A percentile compares a stretch with the other conserved stretches of the same genome.
These are phyloP conservation scores for Sporothrix schenckii DNA, from an alignment of 2,329 filamentous ascomycete genomes.

Conservation along the genomic window DNA sequence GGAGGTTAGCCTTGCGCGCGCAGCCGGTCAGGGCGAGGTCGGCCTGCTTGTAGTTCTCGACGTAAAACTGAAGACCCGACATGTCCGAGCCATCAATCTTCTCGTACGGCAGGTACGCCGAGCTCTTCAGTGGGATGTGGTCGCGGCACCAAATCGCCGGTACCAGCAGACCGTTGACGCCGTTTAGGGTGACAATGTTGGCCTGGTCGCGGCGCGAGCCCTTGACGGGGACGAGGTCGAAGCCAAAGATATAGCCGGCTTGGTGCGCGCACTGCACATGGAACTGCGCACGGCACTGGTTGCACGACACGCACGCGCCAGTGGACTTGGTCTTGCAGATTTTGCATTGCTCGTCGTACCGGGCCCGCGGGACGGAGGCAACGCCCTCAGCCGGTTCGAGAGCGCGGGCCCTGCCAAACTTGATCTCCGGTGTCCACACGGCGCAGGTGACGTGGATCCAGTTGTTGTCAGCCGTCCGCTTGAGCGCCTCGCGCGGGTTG, in stretches of 20 bases:
- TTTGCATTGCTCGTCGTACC: slow-evolving; percentile 79
- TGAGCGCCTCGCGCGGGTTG: slow-evolving; percentile 85
- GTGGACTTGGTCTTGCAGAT: slow-evolving; percentile 66
- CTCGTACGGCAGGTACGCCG: slow-evolving; percentile 79
- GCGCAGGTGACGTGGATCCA: slow-evolving; percentile 97
- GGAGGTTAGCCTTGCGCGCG: slow-evolving; percentile 84
- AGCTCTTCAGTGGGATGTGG: slow-evolving; percentile 71
- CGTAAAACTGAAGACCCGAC: slow-evolving; percentile 83
- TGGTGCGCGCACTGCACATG: slow-evolving; percentile 92
- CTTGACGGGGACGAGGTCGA: slow-evolving; percentile 89
- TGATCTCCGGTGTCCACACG: slow-evolving; percentile 87
- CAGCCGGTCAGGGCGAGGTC: slow-evolving; percentile 89
- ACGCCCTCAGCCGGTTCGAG: slow-evolving; percentile 90
- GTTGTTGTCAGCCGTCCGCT: slow-evolving; percentile 93
- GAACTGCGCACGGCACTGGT: slow-evolving; percentile 70
- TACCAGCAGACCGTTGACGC: slow-evolving; percentile 80
- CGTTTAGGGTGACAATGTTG: slow-evolving; percentile 76
- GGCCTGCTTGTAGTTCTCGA: slow-evolving; percentile 89
- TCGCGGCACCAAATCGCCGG: slow-evolving; percentile 91
- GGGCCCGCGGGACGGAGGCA: slow-evolving; percentile 71
- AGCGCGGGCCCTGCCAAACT: slow-evolving; percentile 82
- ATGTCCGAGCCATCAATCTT: slow-evolving; percentile 68
- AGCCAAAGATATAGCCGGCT: slow-evolving; percentile 79
- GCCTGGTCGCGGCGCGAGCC: slow-evolving; percentile 80
- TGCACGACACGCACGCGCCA: slow-evolving; percentile 81